A percentile compares a stretch with the other conserved stretches of the same genome.
phyloP scores from a whole-genome alignment of 257 asterid species.

The Nicotiana tomentosiformis region DNA sequence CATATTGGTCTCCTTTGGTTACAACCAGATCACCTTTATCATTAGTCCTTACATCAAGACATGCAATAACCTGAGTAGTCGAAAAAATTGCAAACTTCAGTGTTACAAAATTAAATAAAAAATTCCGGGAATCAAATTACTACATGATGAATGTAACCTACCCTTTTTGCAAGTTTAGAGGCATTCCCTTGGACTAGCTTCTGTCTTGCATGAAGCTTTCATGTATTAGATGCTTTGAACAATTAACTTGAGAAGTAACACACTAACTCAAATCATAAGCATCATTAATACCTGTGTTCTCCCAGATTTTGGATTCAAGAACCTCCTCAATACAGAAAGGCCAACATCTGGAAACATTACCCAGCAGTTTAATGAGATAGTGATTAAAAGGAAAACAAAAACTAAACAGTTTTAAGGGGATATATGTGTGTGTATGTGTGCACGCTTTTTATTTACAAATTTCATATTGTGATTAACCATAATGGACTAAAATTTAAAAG shows the following conservation, averaged over 20 bases:
- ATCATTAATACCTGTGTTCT: conserved; percentile 47
- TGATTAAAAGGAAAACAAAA: not conserved
- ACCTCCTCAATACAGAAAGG: conserved; percentile 78
- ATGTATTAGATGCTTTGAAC: conserved; percentile 30
- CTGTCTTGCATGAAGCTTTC: conserved; percentile 62
- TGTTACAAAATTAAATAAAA: not conserved
- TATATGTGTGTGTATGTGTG: not conserved
- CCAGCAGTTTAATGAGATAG: not conserved
- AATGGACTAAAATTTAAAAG: not conserved
- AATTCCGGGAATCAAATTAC: not conserved
- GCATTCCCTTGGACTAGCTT: conserved; percentile 63
- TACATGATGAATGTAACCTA: conserved; percentile 27
- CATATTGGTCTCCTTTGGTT: conserved; percentile 97
- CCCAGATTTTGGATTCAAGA: conserved; percentile 54
- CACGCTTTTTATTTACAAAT: not conserved
- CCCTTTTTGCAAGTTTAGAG: conserved; percentile 90
- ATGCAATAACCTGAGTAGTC: conserved; percentile 82
- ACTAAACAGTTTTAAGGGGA: not conserved
- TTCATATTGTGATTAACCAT: not conserved
- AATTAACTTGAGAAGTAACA: conserved; percentile 10
- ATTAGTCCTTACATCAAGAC: conserved; percentile 96
- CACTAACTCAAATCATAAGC: conserved; percentile 4
- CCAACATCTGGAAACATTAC: conserved; percentile 63
- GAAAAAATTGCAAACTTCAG: conserved; percentile 9
- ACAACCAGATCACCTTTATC: conserved; percentile 92